A percentile compares a stretch with the other conserved stretches of the same genome.
Evolutionary conservation across 2,329 filamentous ascomycete species (phyloP).

Genomic region (Arthrobotrys sphaeroides): DNA sequence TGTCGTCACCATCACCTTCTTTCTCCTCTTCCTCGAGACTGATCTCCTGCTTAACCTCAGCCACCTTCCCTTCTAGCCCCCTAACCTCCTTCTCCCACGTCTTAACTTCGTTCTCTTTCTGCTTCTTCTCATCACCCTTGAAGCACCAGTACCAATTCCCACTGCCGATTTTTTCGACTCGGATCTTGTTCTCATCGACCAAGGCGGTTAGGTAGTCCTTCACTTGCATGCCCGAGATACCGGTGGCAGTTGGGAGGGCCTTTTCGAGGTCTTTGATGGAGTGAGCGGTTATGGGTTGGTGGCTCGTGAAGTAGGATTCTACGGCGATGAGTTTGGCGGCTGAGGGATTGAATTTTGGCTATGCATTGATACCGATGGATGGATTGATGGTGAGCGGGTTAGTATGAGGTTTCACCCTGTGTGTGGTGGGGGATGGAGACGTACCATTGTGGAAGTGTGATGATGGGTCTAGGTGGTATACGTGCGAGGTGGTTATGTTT

Average conservation of each 20-base stretch:
- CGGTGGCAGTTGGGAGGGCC: constrained; percentile 69
- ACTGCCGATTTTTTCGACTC: constrained; percentile 75
- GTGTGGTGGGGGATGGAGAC: background rate
- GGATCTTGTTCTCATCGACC: constrained; percentile 70
- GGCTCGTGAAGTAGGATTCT: constrained; percentile 69
- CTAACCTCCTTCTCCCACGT: constrained; percentile 37
- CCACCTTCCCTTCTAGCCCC: constrained; percentile 8
- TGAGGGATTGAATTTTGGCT: constrained; percentile 68
- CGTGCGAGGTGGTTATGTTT: no score
- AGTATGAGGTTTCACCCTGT: background rate
- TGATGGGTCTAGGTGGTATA: no score
- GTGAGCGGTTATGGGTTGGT: constrained; percentile 67
- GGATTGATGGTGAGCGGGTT: background rate
- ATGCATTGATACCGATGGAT: no score
- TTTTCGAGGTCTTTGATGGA: constrained; percentile 76
- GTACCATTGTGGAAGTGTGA: background rate
- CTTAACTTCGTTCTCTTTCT: constrained; percentile 59
- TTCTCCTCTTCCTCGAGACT: constrained; percentile 20
- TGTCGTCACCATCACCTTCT: constrained; percentile 13
- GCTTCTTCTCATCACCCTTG: constrained; percentile 67
- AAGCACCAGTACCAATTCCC: constrained; percentile 80
- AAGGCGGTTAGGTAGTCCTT: constrained; percentile 74
- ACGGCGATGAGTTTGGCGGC: constrained; percentile 69
- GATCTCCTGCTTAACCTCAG: constrained; percentile 20
- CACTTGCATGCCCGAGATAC: constrained; percentile 73